Conservation (phyloP, 805 yeast species). For the Nematodospora valgi region DNA sequence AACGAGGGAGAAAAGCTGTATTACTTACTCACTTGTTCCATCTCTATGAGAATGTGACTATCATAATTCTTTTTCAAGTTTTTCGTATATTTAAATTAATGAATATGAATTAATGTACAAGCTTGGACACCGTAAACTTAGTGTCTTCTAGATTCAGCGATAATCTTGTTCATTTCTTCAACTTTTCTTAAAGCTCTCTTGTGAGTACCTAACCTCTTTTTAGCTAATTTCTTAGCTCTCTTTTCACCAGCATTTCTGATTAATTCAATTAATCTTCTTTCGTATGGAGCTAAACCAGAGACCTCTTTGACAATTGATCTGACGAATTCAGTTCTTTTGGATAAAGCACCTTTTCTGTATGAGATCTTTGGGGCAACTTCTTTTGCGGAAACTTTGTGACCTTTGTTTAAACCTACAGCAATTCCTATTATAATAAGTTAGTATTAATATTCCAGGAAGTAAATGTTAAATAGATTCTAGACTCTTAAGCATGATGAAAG, state of each 20-base stretch:
- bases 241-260: slow-evolving; percentile 99
- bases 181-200: slow-evolving; percentile 99
- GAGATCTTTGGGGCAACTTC: slow-evolving; percentile 67
- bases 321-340: slow-evolving; percentile 95
- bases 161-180: slow-evolving; percentile 95
- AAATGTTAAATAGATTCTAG: too few species aligned
- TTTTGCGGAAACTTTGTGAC: slow-evolving; percentile 94
- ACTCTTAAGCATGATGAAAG: too few species aligned
- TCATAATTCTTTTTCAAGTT: too few species aligned
- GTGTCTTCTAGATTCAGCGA: slow-evolving; percentile 96
- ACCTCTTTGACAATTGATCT: slow-evolving; percentile 95
- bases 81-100: slow-evolving; percentile 1
- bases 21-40: neutral
- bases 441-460: too few species aligned
- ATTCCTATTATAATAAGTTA: slow-evolving; percentile 58
- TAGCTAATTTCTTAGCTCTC: slow-evolving; percentile 99
- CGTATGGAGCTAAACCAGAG: slow-evolving; percentile 99
- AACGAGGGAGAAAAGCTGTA: neutral
- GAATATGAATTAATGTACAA: neutral
- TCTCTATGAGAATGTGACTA: too few species aligned
- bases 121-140: too few species aligned
- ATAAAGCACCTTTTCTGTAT: slow-evolving; percentile 93
- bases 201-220: slow-evolving; percentile 99
- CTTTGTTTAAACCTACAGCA: slow-evolving; percentile 99
- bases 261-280: slow-evolving; percentile 98